Evolutionary conservation across 495 filamentous ascomycete genomes (phyloP), one percentile per base, ranked within the genome.

Genomic region (Neurospora sublineolata): DNA sequence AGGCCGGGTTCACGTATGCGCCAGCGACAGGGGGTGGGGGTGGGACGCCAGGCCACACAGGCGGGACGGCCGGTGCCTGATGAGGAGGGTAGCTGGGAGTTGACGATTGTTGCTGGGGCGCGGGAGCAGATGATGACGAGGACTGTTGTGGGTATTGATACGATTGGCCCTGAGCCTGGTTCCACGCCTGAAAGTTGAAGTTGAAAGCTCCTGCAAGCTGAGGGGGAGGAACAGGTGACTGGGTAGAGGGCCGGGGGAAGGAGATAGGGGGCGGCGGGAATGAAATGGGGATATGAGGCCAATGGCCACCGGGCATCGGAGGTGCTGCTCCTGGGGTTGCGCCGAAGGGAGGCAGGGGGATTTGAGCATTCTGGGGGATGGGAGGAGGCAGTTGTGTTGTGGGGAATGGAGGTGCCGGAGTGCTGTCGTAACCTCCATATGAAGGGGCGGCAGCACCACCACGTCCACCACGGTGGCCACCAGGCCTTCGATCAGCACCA

Each of bases 1-100:
- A 90, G 1, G 87, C 83, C 7, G 90, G 90, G 70, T 90, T 92
- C 73, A 92, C 84, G 69, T 89, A 89, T 2, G 87, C 83, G 39
- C 86, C 88, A n/a, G 81, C 76, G 1, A 83, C 82, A 37, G 76
- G 68, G 46, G 75, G 67, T 41, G 75, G 73, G 33, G 75, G 72
- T 27, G 78, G 71, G 18, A 64, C 72, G 37, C 42, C 69, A 44
- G 75, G 37, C 39, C 73, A 74, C 3, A 72, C 46, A 39, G 69
- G 46, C 40, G 67, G 68, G 14, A 69, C 5, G 27, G 27, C 46
- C 23, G 69, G 69, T 27, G 68, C 12, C 18, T 68, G 44, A 42
- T 68, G 46, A 39, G 37, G 46, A 39, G 37, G 14, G 69, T n/a
- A 71, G 71, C 68, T 70, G 73, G 20, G 60, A 40, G 40, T 72